These are phyloP conservation scores for Tieghemostelium lacteum DNA, from an alignment of 78 protist species.

Conservation along the genomic window DNA sequence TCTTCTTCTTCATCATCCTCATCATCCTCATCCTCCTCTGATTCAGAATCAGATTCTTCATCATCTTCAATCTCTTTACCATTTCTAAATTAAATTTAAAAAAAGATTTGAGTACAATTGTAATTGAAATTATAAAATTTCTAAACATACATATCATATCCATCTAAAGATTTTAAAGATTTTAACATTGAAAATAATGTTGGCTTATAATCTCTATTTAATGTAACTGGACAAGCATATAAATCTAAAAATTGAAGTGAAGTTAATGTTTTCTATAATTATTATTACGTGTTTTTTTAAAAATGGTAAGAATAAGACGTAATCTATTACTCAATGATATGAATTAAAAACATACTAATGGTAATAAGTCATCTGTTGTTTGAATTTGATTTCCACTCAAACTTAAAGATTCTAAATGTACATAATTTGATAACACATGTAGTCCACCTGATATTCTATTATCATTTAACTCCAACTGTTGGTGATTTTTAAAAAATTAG, in stretches of 20 bases:
- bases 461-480: slow-evolving; percentile 70
- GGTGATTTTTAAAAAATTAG: neutral
- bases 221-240: slow-evolving; percentile 73
- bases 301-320: too few species aligned
- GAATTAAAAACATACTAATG: slow-evolving; percentile 32
- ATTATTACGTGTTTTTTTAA: too few species aligned
- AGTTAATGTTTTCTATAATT: slow-evolving; percentile 1
- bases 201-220: slow-evolving; percentile 34
- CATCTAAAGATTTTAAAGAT: slow-evolving; percentile 47
- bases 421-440: slow-evolving; percentile 3
- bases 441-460: slow-evolving; percentile 79
- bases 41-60: neutral
- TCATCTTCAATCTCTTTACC: slow-evolving; percentile 67
- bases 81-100: neutral
- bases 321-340: too few species aligned
- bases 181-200: slow-evolving; percentile 39
- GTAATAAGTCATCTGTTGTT: slow-evolving; percentile 38
- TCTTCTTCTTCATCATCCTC: slow-evolving; percentile 29
- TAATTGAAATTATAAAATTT: neutral
- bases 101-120: neutral
- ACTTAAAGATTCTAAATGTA: slow-evolving; percentile 60
- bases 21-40: slow-evolving; percentile 33
- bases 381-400: slow-evolving; percentile 72
- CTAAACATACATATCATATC: slow-evolving; percentile 49
- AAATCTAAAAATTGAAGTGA: slow-evolving; percentile 65